These are phyloP conservation scores for Trichoderma harzianum DNA, from an alignment of 2,329 filamentous ascomycete genomes.

Conservation along the genomic window DNA sequence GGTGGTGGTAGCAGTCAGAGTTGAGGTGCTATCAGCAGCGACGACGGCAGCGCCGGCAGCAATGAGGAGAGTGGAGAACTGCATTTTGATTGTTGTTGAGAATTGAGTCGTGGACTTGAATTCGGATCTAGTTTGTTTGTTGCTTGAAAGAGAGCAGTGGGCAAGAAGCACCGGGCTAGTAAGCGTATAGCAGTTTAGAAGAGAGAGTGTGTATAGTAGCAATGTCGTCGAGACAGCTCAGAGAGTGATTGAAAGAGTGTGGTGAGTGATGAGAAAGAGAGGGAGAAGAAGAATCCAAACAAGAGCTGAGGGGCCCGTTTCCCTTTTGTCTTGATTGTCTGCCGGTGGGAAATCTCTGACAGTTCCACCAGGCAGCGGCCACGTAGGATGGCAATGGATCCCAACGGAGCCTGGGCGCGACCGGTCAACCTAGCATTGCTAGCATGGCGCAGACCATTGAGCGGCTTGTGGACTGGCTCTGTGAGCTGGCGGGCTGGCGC, in stretches of 20 bases:
- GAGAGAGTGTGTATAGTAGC: slow-evolving; percentile 3
- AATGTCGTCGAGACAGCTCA: slow-evolving; percentile 13
- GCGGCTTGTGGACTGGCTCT: slow-evolving; percentile 10
- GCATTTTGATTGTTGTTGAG: slow-evolving; percentile 39
- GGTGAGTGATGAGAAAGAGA: neutral
- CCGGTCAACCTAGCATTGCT: slow-evolving; percentile 10
- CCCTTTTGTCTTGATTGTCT: slow-evolving; percentile 12
- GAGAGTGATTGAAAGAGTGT: slow-evolving; percentile 9
- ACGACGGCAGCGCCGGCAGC: slow-evolving; percentile 36
- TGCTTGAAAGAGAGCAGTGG: slow-evolving; percentile 5
- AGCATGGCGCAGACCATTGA: slow-evolving; percentile 17
- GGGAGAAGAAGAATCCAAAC: too few relatives aligned
- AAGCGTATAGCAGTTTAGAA: neutral
- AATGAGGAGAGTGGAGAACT: slow-evolving; percentile 42
- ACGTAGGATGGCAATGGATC: slow-evolving; percentile 14
- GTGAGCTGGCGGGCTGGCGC: slow-evolving; percentile 16
- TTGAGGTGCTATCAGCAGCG: slow-evolving; percentile 35
- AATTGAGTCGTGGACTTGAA: neutral
- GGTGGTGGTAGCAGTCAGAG: slow-evolving; percentile 44
- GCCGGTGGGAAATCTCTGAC: slow-evolving; percentile 18
- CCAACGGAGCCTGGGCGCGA: slow-evolving; percentile 10
- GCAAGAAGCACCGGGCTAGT: slow-evolving; percentile 8
- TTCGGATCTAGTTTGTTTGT: neutral
- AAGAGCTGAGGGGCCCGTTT: neutral
- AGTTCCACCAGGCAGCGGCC: slow-evolving; percentile 15